A percentile compares a stretch with the other conserved stretches of the same genome.
Conservation (phyloP, 768 basidiomycete genomes). For the Trametes cingulata region DNA sequence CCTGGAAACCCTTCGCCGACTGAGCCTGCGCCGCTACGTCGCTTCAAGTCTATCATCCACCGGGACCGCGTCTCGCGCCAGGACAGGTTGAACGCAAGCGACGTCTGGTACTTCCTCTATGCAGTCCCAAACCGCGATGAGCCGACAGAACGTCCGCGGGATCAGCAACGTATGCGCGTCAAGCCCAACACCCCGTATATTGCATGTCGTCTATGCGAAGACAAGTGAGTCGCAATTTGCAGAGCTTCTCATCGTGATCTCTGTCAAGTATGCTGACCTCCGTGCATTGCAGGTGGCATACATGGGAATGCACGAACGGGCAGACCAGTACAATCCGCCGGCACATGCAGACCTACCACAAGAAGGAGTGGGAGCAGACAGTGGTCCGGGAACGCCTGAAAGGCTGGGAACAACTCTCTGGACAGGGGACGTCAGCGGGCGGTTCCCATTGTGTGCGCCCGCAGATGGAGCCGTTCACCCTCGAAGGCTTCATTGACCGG, state of each 20-base stretch:
- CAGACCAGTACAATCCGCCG: slow-evolving; percentile 26
- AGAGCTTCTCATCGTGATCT: too few species aligned
- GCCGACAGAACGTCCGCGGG: background rate
- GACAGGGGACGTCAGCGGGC: slow-evolving; percentile 1
- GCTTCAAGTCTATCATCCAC: too few species aligned
- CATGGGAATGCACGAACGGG: slow-evolving; percentile 25
- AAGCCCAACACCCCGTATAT: background rate
- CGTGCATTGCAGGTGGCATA: slow-evolving; percentile 13
- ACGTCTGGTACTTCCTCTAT: background rate
- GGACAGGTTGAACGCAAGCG: background rate
- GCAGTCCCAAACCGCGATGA: background rate
- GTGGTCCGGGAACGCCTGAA: slow-evolving; percentile 22
- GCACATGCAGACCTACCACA: slow-evolving; percentile 29
- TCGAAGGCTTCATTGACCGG: slow-evolving; percentile 25
- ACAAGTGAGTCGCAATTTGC: too few species aligned
- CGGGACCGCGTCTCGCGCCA: too few species aligned
- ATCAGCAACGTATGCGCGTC: background rate
- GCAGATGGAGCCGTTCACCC: slow-evolving; percentile 16
- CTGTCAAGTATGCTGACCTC: background rate
- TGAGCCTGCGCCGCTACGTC: too few species aligned
- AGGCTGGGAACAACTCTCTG: slow-evolving; percentile 1
- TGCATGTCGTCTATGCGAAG: background rate
- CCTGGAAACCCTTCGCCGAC: too few species aligned
- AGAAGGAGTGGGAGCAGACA: slow-evolving; percentile 10
- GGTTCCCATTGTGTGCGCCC: background rate